These are phyloP conservation scores for Helotiales sp. DNA, from an alignment of 2,329 filamentous ascomycete species.

Conservation along the genomic window DNA sequence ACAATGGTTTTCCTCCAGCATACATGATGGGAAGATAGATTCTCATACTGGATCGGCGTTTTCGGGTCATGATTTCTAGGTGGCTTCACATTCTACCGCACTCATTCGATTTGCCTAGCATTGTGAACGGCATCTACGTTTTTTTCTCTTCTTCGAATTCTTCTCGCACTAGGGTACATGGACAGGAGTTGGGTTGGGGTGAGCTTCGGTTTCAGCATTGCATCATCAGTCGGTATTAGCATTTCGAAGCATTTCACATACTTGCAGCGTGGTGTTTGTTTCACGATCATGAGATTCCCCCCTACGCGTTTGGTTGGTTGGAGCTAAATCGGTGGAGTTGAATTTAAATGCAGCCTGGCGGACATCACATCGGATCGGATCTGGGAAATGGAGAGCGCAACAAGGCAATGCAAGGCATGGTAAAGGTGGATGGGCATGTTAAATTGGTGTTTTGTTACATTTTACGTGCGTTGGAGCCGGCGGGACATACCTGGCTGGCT, in stretches of 20 bases:
- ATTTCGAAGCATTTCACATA: slow-evolving; percentile 41
- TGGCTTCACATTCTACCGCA: slow-evolving; percentile 28
- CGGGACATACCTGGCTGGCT: neutral
- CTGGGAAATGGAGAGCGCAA: neutral
- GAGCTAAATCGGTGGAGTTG: slow-evolving; percentile 41
- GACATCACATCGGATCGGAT: slow-evolving; percentile 1
- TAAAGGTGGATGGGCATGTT: slow-evolving; percentile 36
- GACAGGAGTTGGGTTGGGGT: slow-evolving; percentile 32
- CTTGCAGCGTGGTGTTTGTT: slow-evolving; percentile 41
- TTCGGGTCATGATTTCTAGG: slow-evolving; percentile 18
- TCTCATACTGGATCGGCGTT: slow-evolving; percentile 31
- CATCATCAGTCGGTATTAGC: slow-evolving; percentile 38
- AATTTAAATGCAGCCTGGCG: slow-evolving; percentile 17
- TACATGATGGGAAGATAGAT: slow-evolving; percentile 46
- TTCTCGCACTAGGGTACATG: slow-evolving; percentile 32
- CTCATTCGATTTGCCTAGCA: slow-evolving; percentile 24
- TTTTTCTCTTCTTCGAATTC: slow-evolving; percentile 26
- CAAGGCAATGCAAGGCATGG: neutral
- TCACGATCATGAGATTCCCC: slow-evolving; percentile 44
- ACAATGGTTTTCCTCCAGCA: slow-evolving; percentile 42
- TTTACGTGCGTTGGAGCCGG: neutral
- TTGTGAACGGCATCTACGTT: slow-evolving; percentile 27
- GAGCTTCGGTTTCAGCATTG: slow-evolving; percentile 25
- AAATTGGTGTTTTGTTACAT: slow-evolving; percentile 31
- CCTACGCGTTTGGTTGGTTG: slow-evolving; percentile 37